Evolutionary conservation across 176 grass and related monocot species (phyloP).

Genomic region (Microstegium vimineum): DNA sequence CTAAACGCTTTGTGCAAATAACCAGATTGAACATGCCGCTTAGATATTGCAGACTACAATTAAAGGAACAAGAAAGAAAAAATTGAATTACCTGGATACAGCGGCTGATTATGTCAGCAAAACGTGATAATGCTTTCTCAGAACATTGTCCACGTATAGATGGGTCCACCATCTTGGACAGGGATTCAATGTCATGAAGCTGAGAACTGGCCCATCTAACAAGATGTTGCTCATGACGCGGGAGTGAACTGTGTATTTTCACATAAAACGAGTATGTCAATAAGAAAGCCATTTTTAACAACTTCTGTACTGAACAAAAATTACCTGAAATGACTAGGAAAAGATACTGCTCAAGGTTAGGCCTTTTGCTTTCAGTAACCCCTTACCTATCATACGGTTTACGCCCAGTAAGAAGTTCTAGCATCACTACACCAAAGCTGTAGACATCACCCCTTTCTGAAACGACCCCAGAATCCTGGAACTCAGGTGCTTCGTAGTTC

Average conservation of each 20-base stretch:
- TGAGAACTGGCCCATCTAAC: slow-evolving; percentile 95
- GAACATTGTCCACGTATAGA: slow-evolving; percentile 61
- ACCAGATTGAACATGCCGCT: not conserved
- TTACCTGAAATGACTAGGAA: not conserved
- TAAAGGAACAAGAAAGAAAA: not conserved
- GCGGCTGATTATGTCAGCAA: slow-evolving; percentile 93
- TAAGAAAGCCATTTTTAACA: not conserved
- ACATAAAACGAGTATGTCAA: slow-evolving; percentile 9
- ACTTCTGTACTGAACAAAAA: not conserved
- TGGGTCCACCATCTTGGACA: slow-evolving; percentile 87
- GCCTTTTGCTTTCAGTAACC: not conserved
- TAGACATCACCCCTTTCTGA: slow-evolving; percentile 80
- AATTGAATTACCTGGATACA: slow-evolving; percentile 75
- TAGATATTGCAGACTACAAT: not conserved
- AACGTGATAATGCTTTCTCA: slow-evolving; percentile 83
- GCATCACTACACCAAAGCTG: slow-evolving; percentile 97
- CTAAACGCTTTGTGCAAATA: not conserved
- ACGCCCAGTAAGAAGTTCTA: slow-evolving; percentile 94
- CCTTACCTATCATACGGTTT: slow-evolving; percentile 85
- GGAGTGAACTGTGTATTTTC: slow-evolving; percentile 59
- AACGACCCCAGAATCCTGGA: slow-evolving; percentile 54
- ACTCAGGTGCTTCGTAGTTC: slow-evolving; percentile 77
- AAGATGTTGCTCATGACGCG: slow-evolving; percentile 74
- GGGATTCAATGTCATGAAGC: slow-evolving; percentile 82
- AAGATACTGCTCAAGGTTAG: not conserved